Percentiles rank a stretch among this genome's conserved stretches.
phyloP scores from a whole-genome alignment of 805 yeast species.

The Yamadazyma tumulicola region DNA sequence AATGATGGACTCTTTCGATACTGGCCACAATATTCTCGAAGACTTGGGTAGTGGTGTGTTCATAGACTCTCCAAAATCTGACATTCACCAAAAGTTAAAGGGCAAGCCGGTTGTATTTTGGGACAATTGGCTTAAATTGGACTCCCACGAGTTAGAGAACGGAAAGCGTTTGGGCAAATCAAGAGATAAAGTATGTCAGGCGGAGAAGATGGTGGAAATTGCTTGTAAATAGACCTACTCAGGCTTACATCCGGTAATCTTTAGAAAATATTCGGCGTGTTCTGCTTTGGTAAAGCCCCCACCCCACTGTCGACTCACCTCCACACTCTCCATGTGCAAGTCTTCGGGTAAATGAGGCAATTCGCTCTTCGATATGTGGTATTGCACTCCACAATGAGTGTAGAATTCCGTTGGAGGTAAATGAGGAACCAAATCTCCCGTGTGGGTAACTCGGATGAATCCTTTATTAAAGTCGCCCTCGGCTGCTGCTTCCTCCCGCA shows the following conservation, averaged over 20 bases:
- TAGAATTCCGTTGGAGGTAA: slow-evolving; percentile 51
- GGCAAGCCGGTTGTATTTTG: slow-evolving; percentile 43
- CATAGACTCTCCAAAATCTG: slow-evolving; percentile 12
- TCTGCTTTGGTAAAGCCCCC: slow-evolving; percentile 23
- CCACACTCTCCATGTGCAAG: slow-evolving; percentile 2
- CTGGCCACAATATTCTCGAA: slow-evolving; percentile 60
- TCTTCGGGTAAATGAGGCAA: slow-evolving; percentile 33
- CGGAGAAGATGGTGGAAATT: slow-evolving; percentile 47
- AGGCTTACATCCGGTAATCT: slow-evolving; percentile 28
- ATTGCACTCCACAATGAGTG: slow-evolving; percentile 50
- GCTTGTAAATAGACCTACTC: slow-evolving; percentile 16
- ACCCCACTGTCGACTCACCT: slow-evolving; percentile 17
- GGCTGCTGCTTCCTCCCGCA: slow-evolving; percentile 17
- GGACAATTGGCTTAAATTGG: slow-evolving; percentile 64
- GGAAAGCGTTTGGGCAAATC: slow-evolving; percentile 52
- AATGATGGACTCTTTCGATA: slow-evolving; percentile 75
- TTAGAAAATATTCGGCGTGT: slow-evolving; percentile 29
- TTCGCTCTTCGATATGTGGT: slow-evolving; percentile 37
- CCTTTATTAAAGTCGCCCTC: slow-evolving; percentile 31
- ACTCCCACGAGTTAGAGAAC: slow-evolving; percentile 45
- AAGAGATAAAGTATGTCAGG: slow-evolving; percentile 53
- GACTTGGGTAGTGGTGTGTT: slow-evolving; percentile 44
- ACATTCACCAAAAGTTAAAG: slow-evolving; percentile 7
- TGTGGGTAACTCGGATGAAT: slow-evolving; percentile 53
- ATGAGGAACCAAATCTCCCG: slow-evolving; percentile 55